phyloP scores from a whole-genome alignment of 106 monocot genomes.

The Dendrobium huoshanense region DNA sequence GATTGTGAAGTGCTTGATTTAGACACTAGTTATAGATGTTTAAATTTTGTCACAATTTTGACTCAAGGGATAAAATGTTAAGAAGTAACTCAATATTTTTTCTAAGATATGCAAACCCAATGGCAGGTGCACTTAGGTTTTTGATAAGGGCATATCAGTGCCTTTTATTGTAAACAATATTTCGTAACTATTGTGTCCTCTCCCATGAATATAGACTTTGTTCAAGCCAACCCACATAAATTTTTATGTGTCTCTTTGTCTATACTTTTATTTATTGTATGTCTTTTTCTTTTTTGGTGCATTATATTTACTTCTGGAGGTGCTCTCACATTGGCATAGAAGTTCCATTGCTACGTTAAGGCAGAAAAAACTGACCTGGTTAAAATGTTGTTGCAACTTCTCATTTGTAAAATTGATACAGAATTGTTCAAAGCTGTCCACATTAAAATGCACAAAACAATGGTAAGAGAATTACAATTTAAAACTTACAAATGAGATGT shows the following conservation, averaged over 20 bases:
- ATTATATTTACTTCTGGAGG: background rate
- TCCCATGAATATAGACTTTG: background rate
- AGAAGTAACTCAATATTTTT: background rate
- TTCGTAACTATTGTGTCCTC: background rate
- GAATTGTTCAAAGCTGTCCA: slow-evolving; percentile 84
- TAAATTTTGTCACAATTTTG: background rate
- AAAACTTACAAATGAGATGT: background rate
- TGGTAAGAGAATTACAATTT: background rate
- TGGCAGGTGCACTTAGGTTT: background rate
- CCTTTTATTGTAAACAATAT: background rate
- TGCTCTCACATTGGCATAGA: background rate
- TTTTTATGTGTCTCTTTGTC: background rate
- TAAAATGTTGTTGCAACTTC: slow-evolving; percentile 96
- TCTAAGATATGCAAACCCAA: background rate
- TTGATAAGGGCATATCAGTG: background rate
- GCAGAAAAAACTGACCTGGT: slow-evolving; percentile 55
- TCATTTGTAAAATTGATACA: slow-evolving; percentile 98
- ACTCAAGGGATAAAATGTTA: background rate
- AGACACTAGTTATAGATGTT: background rate
- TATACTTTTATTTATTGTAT: background rate
- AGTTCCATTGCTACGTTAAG: background rate
- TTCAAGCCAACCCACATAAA: background rate
- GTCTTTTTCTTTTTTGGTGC: background rate
- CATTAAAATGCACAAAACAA: slow-evolving; percentile 7
- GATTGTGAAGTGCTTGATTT: background rate